Evolutionary conservation across 352 stramenopile species (phyloP), one percentile per base, ranked within the genome.

Genomic region (Phytophthora pini): DNA sequence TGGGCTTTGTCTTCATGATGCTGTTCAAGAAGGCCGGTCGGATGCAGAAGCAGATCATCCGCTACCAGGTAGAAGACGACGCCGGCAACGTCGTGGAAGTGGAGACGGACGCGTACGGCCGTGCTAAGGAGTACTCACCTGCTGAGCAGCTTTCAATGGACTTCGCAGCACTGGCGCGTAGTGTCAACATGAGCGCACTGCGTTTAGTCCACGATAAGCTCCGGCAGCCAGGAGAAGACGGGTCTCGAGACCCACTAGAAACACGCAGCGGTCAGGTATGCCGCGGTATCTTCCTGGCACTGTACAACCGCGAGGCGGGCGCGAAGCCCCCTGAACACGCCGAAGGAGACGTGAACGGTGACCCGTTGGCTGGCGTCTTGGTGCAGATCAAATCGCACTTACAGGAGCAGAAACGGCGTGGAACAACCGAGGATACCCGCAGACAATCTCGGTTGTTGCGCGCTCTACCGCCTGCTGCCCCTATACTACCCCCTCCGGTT

Each of bases 1-100:
- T 93, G 0, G 77, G 74, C 11, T 76, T 90, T 39, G 73, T 82
- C 24, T 87, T 93, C 47, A 65, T 89, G 40, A 70, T 86, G 17
- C 84, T 93, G 70, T 93, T 89, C 61, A 90, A 90, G 52, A 89
- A 89, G 47, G 80, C 84, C 5, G 84, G 75, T 2, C 70, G 75
- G 6, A 72, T 76, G 48, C 74, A 91, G 24, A 80, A 77, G 29
- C 91, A 87, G 46, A 29, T 91, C 6, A 76, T 93, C 20, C 82
- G 82, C 3, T 90, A 87, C 46, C 76, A 84, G 31, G 61, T 91
- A 0, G 84, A 91, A 47, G 82, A 90, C 43, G 72, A 83, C 12
- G 72, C 74, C 9, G 79, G 82, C 3, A 88, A 89, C 20, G 56
- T 89, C 0, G 79, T 80, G 17, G 78, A 90, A 36, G 80, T 90